Conservation (phyloP, 495 filamentous ascomycete species). For the Penicillium psychrofluorescens region DNA sequence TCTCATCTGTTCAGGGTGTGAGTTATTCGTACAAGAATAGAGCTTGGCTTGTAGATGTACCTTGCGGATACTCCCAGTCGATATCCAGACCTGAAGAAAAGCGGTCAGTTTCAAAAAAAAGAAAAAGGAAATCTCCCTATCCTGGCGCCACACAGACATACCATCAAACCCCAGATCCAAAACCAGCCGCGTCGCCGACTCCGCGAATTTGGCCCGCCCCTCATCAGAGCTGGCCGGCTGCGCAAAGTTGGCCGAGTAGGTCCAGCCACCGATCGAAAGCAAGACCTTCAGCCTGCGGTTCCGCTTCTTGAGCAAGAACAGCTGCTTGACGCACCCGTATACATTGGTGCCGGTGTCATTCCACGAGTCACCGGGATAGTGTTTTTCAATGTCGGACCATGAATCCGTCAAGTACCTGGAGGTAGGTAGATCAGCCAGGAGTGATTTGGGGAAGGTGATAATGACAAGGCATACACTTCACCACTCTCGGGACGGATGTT, state of each 20-base stretch:
- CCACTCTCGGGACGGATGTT: conserved; percentile 69
- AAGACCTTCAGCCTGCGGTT: conserved; percentile 87
- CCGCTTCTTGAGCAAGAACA: conserved; percentile 80
- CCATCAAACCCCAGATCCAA: conserved; percentile 61
- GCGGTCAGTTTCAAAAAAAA: conserved; percentile 6
- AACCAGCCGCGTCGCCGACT: conserved; percentile 58
- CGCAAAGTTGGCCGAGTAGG: conserved; percentile 82
- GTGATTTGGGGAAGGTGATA: background rate
- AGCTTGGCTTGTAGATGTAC: conserved; percentile 4
- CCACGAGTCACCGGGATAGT: conserved; percentile 51
- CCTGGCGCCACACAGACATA: conserved; percentile 1
- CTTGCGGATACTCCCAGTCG: conserved; percentile 55
- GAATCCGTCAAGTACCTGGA: conserved; percentile 64
- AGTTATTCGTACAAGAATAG: background rate
- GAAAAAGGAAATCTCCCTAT: too few relatives aligned
- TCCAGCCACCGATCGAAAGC: conserved; percentile 95
- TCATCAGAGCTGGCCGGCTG: conserved; percentile 50
- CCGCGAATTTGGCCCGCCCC: conserved; percentile 71
- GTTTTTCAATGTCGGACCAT: conserved; percentile 85
- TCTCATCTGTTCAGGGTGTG: conserved; percentile 25
- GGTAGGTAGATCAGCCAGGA: background rate
- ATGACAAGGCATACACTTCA: conserved; percentile 54
- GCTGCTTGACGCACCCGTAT: conserved; percentile 76
- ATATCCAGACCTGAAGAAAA: conserved; percentile 43
- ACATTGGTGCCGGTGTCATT: conserved; percentile 39